These are phyloP conservation scores for Ploettnerulaceae sp. DNA, from an alignment of 2,329 filamentous ascomycete genomes.

Conservation along the genomic window DNA sequence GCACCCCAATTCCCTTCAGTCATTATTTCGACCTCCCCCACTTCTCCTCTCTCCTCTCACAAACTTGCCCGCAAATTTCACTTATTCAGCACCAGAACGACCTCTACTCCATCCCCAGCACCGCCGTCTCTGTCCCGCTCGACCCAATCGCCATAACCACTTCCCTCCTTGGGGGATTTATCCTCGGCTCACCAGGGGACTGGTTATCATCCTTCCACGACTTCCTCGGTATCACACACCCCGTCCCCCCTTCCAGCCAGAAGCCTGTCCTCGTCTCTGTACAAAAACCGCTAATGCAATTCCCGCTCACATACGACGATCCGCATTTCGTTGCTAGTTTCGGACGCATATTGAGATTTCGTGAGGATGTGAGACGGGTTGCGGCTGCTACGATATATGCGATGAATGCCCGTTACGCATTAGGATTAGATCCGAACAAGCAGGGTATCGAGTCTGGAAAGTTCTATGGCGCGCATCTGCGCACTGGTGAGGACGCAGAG, in stretches of 20 bases:
- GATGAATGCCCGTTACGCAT: constrained; percentile 25
- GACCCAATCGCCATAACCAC: constrained; percentile 1
- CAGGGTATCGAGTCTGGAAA: constrained; percentile 23
- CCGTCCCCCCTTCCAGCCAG: not conserved
- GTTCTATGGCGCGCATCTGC: constrained; percentile 37
- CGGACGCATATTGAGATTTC: constrained; percentile 35
- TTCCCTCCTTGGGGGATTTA: constrained; percentile 4
- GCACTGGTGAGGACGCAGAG: constrained; percentile 35
- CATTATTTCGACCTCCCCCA: constrained; percentile 22
- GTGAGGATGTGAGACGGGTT: constrained; percentile 18
- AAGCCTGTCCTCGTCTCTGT: constrained; percentile 14
- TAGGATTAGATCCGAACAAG: constrained; percentile 23
- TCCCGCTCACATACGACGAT: constrained; percentile 34
- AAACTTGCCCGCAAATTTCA: constrained; percentile 14
- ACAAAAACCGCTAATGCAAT: constrained; percentile 22
- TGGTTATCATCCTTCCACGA: constrained; percentile 6
- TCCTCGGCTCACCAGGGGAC: constrained; percentile 10
- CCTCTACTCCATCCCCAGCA: constrained; percentile 14
- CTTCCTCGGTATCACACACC: constrained; percentile 12
- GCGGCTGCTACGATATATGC: constrained; percentile 33
- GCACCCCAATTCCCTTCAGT: constrained; percentile 13
- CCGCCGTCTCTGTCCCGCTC: constrained; percentile 6
- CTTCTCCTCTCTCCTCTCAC: constrained; percentile 15
- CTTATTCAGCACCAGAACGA: constrained; percentile 16
- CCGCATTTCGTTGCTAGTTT: constrained; percentile 33